Evolutionary conservation across 148 eudicot genomes (phyloP), one percentile per base, ranked within the genome.

Genomic region (Arctostaphylos glauca): DNA sequence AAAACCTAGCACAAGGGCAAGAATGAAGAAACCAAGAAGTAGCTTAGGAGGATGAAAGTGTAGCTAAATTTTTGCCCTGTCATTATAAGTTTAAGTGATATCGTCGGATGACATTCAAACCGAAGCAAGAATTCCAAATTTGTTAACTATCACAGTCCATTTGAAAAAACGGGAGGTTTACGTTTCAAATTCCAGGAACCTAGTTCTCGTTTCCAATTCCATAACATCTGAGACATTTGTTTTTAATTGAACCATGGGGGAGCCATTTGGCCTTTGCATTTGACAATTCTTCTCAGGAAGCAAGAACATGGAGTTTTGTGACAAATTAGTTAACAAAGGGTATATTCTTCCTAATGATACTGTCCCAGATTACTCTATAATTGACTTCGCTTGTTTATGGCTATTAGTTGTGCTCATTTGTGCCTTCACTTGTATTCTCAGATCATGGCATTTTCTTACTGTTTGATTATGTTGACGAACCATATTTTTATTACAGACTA

Each of bases 401-500:
- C 46, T 6, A 23, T 46, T 48, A 62, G 13, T 62, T 21, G 58
- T 12, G 18, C 16, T 14, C 21, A 21, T 9, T 21, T n/a, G 60
- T n/a, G 53, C 68, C 52, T 60, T 79, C 12, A 1, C 3, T 21
- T n/a, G 41, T 48, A 23, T 74, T 13, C 13, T n/a, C 4, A 23
- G 15, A 10, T 74, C 7, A 21, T 48, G 31, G 25, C 56, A 50
- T 74, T 74, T 46, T 76, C 19, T 38, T 31, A 25, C 18, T 52
- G 43, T 76, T 84, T 44, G 74, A 41, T 72, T 48, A 44, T 53
- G 81, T 81, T 86, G 52, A 73, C 56, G 49, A 74, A 78, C 50
- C 49, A 6, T 52, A 75, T 74, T 23, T 77, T 9, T 83, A 12
- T 91, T 90, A 82, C 98, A 96, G 99, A 94, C 98, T 38, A 93